Conservation (phyloP, 2,329 filamentous ascomycete species). For the Fusarium camptoceras region DNA sequence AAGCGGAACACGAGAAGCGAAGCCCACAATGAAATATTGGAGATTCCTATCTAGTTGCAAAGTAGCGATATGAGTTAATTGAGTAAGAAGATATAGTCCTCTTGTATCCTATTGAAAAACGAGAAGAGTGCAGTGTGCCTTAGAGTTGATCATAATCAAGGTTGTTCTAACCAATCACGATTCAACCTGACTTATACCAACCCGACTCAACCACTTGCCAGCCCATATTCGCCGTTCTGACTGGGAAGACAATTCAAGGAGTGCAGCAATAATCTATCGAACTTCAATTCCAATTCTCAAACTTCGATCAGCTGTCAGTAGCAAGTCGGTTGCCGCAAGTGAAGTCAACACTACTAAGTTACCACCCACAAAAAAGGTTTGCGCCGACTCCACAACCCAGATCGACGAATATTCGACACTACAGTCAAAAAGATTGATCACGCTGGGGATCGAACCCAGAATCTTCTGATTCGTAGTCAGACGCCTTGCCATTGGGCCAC, state of each 20-base stretch:
- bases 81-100: neutral
- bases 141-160: neutral
- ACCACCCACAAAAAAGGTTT: neutral
- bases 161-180: neutral
- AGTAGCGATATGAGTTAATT: neutral
- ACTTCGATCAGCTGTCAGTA: neutral
- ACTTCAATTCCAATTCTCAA: too few relatives aligned
- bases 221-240: neutral
- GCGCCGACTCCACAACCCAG: neutral
- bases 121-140: neutral
- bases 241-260: neutral
- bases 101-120: neutral
- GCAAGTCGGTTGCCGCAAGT: too few relatives aligned
- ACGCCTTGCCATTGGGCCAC: constrained; percentile 51
- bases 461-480: constrained; percentile 52
- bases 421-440: constrained; percentile 24
- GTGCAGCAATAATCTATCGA: neutral
- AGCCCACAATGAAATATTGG: neutral
- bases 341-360: neutral
- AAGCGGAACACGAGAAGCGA: neutral
- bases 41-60: neutral
- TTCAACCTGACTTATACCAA: neutral
- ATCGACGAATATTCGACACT: neutral
- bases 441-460: constrained; percentile 49
- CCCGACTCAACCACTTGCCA: neutral